Base-by-base conservation (phyloP, 1,139 yeast species). In the Scheffersomyces parashehatae region DNA sequence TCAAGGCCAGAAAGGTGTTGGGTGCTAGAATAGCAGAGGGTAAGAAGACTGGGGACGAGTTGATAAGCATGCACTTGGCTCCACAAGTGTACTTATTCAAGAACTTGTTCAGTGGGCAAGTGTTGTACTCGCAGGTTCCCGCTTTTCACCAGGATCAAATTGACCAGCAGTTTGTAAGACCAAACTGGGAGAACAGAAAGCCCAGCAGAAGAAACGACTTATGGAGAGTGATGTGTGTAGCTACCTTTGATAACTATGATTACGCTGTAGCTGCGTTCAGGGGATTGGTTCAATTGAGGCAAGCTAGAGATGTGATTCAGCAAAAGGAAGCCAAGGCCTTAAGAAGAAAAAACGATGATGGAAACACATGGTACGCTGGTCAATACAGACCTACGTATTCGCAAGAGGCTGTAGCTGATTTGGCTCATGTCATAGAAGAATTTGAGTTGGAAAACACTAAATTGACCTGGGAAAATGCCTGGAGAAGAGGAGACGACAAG, bases 141-240 rank as follows among this genome's bases (percentile, higher is more conserved):
- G 82, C 79, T 30, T 75, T 73, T 55, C 85, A 82, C 61, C 81
- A 80, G 52, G 82, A 81, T 51, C 91, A 90, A 63, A 83, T 88
- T 55, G 82, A 82, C 50, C 76, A 74, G 52, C 89, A 82, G 62
- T 88, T 86, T 61, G 73, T 76, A 45, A 77, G 86, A 58, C 95
- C 96, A 36, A 87, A 88, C 71, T 88, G 96, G 95, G 85, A 88
- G 61, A 90, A 91, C 70, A 75, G 88, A 58, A 80, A 78, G 55
- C 98, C 98, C 5, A 68, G 78, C 47, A 73, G 83, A 56, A 83
- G 98, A 67, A 78, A 83, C 54, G 98, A 91, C 65, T 75, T 89
- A 43, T 91, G 98, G 98, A 77, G 93, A 56, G 79, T 91, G 44
- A 82, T 91, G 89, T 88, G 95, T 41, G 95, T 90, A 40, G 91